Conservation (phyloP, 208 protist species). For the Leishmania tarentolae region DNA sequence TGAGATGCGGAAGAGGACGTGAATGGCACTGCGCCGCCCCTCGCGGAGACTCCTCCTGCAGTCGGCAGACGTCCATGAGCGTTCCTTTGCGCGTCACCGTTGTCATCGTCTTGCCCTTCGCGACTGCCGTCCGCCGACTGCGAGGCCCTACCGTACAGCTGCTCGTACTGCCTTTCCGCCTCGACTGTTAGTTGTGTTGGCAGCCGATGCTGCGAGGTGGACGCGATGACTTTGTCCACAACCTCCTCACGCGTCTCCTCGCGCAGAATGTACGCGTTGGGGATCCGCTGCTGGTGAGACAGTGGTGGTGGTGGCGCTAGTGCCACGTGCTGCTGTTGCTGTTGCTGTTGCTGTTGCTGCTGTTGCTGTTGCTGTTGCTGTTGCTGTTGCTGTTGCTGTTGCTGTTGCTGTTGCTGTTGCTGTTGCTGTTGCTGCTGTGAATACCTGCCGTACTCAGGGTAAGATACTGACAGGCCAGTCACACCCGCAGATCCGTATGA, state of each 20-base stretch:
- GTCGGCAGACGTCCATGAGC: not conserved
- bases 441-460: constrained; percentile 12
- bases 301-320: not conserved
- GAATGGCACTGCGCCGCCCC: not conserved
- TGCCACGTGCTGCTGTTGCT: not conserved
- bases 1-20: not conserved
- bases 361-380: no score
- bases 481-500: not conserved
- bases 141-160: constrained; percentile 10
- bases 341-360: no score
- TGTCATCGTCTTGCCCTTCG: not conserved
- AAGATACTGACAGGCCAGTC: not conserved
- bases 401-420: no score
- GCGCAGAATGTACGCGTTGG: constrained; percentile 18
- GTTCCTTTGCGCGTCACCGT: constrained; percentile 22
- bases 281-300: not conserved
- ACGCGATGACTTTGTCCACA: constrained; percentile 45
- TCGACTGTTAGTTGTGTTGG: constrained; percentile 38
- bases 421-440: not conserved
- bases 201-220: constrained; percentile 48
- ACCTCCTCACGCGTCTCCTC: constrained; percentile 47
- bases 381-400: no score
- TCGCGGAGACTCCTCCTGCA: not conserved
- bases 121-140: not conserved
- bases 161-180: constrained; percentile 22